Percentiles rank a stretch among this genome's conserved stretches.
Evolutionary conservation across 768 basidiomycete genomes (phyloP).

Genomic region (Leccinellum rugosiceps): DNA sequence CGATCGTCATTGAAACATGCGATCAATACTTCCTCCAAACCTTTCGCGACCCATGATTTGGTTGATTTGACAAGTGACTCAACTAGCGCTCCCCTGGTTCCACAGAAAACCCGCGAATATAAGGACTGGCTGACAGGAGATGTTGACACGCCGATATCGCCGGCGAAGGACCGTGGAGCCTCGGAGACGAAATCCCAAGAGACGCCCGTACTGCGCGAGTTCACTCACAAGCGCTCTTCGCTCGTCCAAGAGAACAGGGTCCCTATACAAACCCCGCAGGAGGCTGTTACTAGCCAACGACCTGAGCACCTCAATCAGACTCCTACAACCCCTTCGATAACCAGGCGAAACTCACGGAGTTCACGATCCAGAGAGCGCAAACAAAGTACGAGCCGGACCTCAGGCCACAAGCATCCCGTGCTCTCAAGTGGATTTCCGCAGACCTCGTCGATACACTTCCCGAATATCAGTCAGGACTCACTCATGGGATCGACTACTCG

Average conservation of each 20-base stretch:
- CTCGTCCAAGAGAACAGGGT: conserved; percentile 49
- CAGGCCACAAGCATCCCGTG: conserved; percentile 9
- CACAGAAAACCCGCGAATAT: conserved; percentile 31
- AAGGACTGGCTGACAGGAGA: conserved; percentile 78
- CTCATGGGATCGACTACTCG: conserved; percentile 6
- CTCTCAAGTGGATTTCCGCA: conserved; percentile 5
- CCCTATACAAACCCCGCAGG: conserved; percentile 29
- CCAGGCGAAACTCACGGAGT: conserved; percentile 16
- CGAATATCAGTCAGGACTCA: conserved; percentile 10
- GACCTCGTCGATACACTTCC: conserved; percentile 3
- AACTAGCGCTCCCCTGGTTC: conserved; percentile 2
- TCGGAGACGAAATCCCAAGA: conserved; percentile 22
- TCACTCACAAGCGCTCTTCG: conserved; percentile 71
- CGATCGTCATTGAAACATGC: conserved; percentile 51
- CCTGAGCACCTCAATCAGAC: conserved; percentile 1
- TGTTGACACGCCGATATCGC: conserved; percentile 37
- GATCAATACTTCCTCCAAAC: conserved; percentile 46
- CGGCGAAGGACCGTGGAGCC: conserved; percentile 15
- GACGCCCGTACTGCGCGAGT: conserved; percentile 58
- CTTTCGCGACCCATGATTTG: conserved; percentile 17
- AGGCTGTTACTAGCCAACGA: conserved; percentile 30
- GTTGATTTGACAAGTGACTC: conserved; percentile 16
- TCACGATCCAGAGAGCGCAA: conserved; percentile 38
- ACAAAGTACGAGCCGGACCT: conserved; percentile 5
- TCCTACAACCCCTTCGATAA: conserved; percentile 19